A percentile compares a stretch with the other conserved stretches of the same genome.
These are phyloP conservation scores for Porogramme epimiltina DNA, from an alignment of 1,284 basidiomycete species.

Conservation along the genomic window DNA sequence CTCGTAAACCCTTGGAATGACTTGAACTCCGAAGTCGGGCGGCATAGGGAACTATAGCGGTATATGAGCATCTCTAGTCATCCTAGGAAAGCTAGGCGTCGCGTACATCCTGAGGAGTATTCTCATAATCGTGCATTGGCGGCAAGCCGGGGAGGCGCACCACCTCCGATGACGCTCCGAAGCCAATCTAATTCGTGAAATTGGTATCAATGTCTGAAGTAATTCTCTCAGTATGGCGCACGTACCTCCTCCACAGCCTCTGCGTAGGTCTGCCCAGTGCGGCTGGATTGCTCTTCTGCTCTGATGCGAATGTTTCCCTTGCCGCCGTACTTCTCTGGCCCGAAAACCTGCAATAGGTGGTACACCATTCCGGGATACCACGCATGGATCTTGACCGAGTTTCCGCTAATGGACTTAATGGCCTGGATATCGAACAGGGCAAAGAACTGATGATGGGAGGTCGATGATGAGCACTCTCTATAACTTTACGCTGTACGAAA, in stretches of 20 bases:
- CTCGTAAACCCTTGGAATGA: conserved; percentile 1
- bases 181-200: conserved; percentile 10
- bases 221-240: not conserved
- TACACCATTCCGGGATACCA: conserved; percentile 16
- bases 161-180: conserved; percentile 6
- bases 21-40: not conserved
- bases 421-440: conserved; percentile 2
- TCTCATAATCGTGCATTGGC: conserved; percentile 27
- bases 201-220: not conserved
- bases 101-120: conserved; percentile 23
- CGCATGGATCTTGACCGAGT: conserved; percentile 14
- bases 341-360: conserved; percentile 12
- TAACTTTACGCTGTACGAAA: not conserved
- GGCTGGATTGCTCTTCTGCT: conserved; percentile 12
- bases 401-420: not conserved
- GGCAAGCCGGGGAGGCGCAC: conserved; percentile 21
- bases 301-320: conserved; percentile 18
- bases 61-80: not conserved
- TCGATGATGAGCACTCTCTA: too few species aligned
- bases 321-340: conserved; percentile 17
- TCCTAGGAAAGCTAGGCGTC: not conserved
- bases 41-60: conserved; percentile 5
- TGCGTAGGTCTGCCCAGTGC: conserved; percentile 8
- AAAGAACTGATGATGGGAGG: conserved; percentile 14
- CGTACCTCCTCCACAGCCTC: conserved; percentile 18